A percentile compares a stretch with the other conserved stretches of the same genome.
phyloP scores from a whole-genome alignment of 2,329 filamentous ascomycete species.

The Paecilomyces sp. region DNA sequence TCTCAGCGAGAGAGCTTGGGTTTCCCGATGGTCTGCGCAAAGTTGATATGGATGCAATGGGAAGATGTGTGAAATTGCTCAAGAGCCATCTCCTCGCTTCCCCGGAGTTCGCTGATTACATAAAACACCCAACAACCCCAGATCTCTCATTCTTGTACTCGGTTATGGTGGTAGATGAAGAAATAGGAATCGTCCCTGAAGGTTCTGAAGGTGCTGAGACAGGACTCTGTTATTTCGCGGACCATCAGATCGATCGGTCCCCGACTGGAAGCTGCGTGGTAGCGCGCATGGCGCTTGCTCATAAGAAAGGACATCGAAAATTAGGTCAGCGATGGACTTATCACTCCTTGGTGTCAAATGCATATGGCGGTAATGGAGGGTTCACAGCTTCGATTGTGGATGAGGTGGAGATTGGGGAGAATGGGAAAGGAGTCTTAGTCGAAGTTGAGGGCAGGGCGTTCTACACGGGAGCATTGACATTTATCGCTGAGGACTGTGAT shows the following conservation, averaged over 20 bases:
- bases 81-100: constrained; percentile 20
- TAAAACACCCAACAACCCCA: constrained; percentile 23
- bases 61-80: constrained; percentile 23
- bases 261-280: constrained; percentile 32
- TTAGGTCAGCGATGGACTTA: constrained; percentile 23
- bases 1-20: constrained; percentile 30
- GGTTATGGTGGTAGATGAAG: constrained; percentile 31
- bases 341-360: constrained; percentile 29
- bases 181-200: constrained; percentile 1
- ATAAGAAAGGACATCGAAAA: constrained; percentile 19
- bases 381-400: constrained; percentile 19
- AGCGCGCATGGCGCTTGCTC: constrained; percentile 29
- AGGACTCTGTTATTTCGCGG: constrained; percentile 39
- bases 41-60: constrained; percentile 23
- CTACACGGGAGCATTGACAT: constrained; percentile 22
- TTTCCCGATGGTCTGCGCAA: constrained; percentile 23
- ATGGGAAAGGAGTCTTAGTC: constrained; percentile 14
- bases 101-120: constrained; percentile 11
- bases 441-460: constrained; percentile 24
- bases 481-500: constrained; percentile 24
- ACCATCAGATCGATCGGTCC: constrained; percentile 42
- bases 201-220: constrained; percentile 22
- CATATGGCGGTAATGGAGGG: constrained; percentile 12
- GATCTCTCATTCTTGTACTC: constrained; percentile 34
- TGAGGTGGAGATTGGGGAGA: constrained; percentile 1